Conservation (phyloP, 2,329 filamentous ascomycete genomes). For the Botrytis squamosa region DNA sequence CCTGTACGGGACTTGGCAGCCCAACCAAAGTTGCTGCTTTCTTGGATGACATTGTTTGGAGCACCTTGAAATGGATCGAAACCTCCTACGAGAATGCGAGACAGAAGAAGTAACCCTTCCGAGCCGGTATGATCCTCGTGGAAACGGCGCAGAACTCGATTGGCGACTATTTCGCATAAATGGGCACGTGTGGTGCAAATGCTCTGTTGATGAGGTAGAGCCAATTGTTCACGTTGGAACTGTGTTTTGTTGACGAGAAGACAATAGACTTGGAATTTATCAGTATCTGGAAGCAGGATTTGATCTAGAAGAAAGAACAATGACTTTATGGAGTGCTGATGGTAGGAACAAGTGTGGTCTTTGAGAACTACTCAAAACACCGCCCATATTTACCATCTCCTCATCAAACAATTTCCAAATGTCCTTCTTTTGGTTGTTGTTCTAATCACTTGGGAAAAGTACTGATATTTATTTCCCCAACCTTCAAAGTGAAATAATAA, state of each 20-base stretch:
- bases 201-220: slow-evolving; percentile 74
- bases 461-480: neutral
- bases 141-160: slow-evolving; percentile 73
- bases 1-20: slow-evolving; percentile 46
- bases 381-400: neutral
- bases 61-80: slow-evolving; percentile 87
- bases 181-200: slow-evolving; percentile 76
- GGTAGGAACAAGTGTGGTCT: neutral
- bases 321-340: neutral
- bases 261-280: slow-evolving; percentile 63
- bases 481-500: neutral
- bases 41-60: slow-evolving; percentile 61
- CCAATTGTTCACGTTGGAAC: slow-evolving; percentile 74
- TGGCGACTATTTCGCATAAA: slow-evolving; percentile 78
- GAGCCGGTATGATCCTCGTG: slow-evolving; percentile 73
- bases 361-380: neutral
- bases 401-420: neutral
- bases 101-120: slow-evolving; percentile 68
- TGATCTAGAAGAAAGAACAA: neutral
- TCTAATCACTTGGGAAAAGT: neutral
- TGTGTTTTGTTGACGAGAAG: slow-evolving; percentile 78
- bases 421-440: neutral
- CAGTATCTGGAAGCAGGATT: neutral
- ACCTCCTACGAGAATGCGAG: slow-evolving; percentile 77
- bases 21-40: slow-evolving; percentile 47